These are phyloP conservation scores for Acarospora socialis DNA, from an alignment of 2,329 filamentous ascomycete genomes.

Conservation along the genomic window DNA sequence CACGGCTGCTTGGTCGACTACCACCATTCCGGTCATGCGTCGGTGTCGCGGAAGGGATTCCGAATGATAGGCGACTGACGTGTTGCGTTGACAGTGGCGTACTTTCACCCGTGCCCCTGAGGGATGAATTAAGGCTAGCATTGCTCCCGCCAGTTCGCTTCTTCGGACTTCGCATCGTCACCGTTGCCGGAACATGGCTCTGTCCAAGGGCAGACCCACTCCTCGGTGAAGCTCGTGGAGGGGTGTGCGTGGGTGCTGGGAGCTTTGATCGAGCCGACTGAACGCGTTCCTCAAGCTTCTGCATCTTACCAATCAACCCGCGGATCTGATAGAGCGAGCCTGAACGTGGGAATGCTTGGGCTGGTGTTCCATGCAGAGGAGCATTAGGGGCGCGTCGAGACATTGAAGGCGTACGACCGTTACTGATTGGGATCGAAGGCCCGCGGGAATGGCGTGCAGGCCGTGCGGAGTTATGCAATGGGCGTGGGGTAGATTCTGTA, in stretches of 20 bases:
- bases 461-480: slow-evolving; percentile 31
- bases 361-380: no score
- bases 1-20: slow-evolving; percentile 12
- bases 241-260: slow-evolving; percentile 63
- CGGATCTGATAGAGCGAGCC: slow-evolving; percentile 84
- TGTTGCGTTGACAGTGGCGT: slow-evolving; percentile 23
- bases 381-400: slow-evolving; percentile 25
- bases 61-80: slow-evolving; percentile 50
- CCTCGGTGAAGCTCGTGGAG: slow-evolving; percentile 68
- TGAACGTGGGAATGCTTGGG: slow-evolving; percentile 36
- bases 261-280: slow-evolving; percentile 85
- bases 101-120: slow-evolving; percentile 9
- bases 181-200: slow-evolving; percentile 36
- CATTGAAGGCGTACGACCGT: slow-evolving; percentile 32
- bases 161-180: slow-evolving; percentile 51
- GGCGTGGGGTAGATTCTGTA: slow-evolving; percentile 38
- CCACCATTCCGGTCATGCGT: neutral
- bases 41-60: slow-evolving; percentile 34
- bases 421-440: slow-evolving; percentile 43
- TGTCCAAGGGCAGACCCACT: slow-evolving; percentile 35
- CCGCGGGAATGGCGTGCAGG: slow-evolving; percentile 38
- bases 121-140: slow-evolving; percentile 22
- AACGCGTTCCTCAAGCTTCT: slow-evolving; percentile 84
- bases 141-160: slow-evolving; percentile 48
- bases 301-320: slow-evolving; percentile 89